Conservation (phyloP, 495 filamentous ascomycete species). For the Daldinia concentrica region DNA sequence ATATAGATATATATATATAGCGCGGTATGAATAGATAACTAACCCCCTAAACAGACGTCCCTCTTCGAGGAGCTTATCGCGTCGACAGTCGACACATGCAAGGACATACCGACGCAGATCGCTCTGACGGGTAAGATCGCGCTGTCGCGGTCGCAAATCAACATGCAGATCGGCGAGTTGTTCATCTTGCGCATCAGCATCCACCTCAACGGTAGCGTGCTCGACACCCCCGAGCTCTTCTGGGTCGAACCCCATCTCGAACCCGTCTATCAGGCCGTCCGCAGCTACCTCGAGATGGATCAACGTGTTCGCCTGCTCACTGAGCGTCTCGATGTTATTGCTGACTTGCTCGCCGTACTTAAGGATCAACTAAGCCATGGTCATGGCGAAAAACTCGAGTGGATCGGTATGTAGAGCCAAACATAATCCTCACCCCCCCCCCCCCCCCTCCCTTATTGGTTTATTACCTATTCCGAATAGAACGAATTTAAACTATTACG, state of each 20-base stretch:
- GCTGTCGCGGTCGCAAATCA: conserved; percentile 84
- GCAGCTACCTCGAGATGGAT: conserved; percentile 97
- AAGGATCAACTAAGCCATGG: conserved; percentile 96
- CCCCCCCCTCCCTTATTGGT: background rate
- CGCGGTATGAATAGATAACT: conserved; percentile 12
- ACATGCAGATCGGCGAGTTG: conserved; percentile 97
- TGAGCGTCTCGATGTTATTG: conserved; percentile 91
- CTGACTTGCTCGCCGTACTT: conserved; percentile 89
- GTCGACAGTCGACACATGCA: conserved; percentile 87
- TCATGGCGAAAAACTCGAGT: conserved; percentile 95
- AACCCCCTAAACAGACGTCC: conserved; percentile 70
- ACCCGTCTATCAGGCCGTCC: conserved; percentile 92
- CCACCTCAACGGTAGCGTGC: conserved; percentile 93
- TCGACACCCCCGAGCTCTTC: conserved; percentile 98
- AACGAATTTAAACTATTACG: too few relatives aligned
- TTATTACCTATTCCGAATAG: background rate
- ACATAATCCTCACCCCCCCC: background rate
- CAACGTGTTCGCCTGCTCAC: conserved; percentile 91
- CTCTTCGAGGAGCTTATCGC: conserved; percentile 97
- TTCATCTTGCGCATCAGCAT: conserved; percentile 98
- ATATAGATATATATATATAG: too few relatives aligned
- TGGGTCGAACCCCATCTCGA: conserved; percentile 98
- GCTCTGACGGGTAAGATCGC: conserved; percentile 90
- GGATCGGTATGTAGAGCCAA: conserved; percentile 75
- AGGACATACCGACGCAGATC: conserved; percentile 88